Evolutionary conservation across 768 basidiomycete genomes (phyloP).

Genomic region (Fibroporia radiculosa): DNA sequence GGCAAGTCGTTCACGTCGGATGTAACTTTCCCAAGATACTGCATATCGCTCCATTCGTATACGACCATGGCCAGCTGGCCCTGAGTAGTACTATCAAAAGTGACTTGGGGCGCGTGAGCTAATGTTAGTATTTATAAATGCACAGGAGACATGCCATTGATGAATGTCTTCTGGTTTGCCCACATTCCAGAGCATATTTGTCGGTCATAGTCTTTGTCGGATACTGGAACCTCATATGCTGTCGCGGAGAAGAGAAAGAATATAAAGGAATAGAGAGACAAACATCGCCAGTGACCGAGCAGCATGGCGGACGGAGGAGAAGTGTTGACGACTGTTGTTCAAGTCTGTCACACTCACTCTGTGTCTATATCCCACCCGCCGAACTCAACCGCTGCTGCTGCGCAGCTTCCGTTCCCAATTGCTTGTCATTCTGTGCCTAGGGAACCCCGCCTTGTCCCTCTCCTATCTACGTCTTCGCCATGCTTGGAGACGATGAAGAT

Average conservation of each 20-base stretch:
- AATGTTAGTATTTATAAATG: conserved; percentile 5
- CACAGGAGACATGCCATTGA: conserved; percentile 56
- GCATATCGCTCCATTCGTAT: conserved; percentile 90
- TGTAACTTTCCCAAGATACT: conserved; percentile 71
- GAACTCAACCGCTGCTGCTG: not conserved
- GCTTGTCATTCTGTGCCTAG: conserved; percentile 3
- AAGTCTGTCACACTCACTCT: not conserved
- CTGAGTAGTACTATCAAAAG: conserved; percentile 67
- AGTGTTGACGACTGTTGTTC: conserved; percentile 18
- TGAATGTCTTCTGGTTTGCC: conserved; percentile 68
- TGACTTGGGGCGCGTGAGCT: conserved; percentile 39
- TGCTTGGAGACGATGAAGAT: conserved; percentile 84
- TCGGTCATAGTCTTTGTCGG: conserved; percentile 73
- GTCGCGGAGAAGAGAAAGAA: conserved; percentile 27
- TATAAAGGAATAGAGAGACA: conserved; percentile 22
- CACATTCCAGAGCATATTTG: conserved; percentile 98
- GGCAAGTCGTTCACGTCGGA: conserved; percentile 52
- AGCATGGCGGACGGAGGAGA: conserved; percentile 17
- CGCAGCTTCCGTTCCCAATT: conserved; percentile 10
- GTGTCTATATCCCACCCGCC: not conserved
- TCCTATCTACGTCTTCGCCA: conserved; percentile 19
- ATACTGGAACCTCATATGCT: conserved; percentile 58
- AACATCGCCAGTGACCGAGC: conserved; percentile 13
- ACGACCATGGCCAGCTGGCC: conserved; percentile 93
- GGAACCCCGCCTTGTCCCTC: no score